Conservation (phyloP, 2,329 filamentous ascomycete species). For the Chrysoporthe deuterocubensis region DNA sequence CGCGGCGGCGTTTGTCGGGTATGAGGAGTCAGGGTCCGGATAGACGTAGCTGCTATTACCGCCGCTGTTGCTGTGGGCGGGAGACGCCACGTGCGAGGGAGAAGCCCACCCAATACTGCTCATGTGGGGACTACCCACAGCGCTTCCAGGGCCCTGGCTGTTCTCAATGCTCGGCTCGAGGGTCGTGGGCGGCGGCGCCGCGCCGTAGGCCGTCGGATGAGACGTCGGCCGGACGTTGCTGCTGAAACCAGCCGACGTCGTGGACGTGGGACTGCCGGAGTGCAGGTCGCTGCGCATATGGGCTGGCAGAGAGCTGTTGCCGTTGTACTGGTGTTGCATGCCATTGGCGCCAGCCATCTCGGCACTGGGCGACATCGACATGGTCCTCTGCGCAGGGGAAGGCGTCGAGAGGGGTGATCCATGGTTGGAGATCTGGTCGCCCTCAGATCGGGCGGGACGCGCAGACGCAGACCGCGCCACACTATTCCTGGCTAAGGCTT, state of each 20-base stretch:
- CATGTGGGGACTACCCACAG: slow-evolving; percentile 87
- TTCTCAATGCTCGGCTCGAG: slow-evolving; percentile 85
- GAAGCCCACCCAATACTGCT: slow-evolving; percentile 82
- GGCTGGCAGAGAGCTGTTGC: slow-evolving; percentile 77
- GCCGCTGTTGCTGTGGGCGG: slow-evolving; percentile 62
- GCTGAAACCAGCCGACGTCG: slow-evolving; percentile 64
- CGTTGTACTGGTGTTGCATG: slow-evolving; percentile 76
- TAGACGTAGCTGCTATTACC: slow-evolving; percentile 72
- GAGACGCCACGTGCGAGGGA: slow-evolving; percentile 71
- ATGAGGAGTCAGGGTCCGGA: slow-evolving; percentile 75
- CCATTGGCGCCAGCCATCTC: slow-evolving; percentile 72
- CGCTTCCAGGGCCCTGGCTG: slow-evolving; percentile 70
- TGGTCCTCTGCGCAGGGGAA: slow-evolving; percentile 77
- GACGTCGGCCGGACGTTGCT: slow-evolving; percentile 73
- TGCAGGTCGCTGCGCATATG: slow-evolving; percentile 80
- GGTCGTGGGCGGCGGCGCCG: slow-evolving; percentile 64
- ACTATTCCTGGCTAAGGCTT: slow-evolving; percentile 68
- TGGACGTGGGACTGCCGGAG: slow-evolving; percentile 71
- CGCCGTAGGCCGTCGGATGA: slow-evolving; percentile 82
- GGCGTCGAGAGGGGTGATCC: slow-evolving; percentile 79
- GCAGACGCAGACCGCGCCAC: slow-evolving; percentile 39
- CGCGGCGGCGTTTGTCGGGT: slow-evolving; percentile 57
- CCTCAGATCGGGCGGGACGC: slow-evolving; percentile 67
- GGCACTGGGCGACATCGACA: slow-evolving; percentile 79
- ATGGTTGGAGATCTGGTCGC: slow-evolving; percentile 71